These are phyloP conservation scores for Onygenales sp. DNA, from an alignment of 2,329 filamentous ascomycete species.

Conservation along the genomic window DNA sequence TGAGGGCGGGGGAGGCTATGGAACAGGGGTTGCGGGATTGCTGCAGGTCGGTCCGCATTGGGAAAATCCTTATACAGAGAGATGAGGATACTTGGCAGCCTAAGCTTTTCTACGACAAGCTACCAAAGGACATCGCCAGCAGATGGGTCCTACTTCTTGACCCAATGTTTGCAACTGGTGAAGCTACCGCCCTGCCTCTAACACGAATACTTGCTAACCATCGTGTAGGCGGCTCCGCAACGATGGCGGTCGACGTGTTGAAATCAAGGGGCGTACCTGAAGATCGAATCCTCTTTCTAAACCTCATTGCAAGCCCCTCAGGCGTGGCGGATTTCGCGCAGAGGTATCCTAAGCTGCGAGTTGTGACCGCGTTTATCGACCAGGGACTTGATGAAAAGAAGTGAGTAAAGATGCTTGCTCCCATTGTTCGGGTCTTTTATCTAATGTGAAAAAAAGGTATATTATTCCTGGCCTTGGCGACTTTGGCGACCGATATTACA, in stretches of 20 bases:
- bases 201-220: neutral
- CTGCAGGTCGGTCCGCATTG: slow-evolving; percentile 94
- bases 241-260: slow-evolving; percentile 92
- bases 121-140: slow-evolving; percentile 84
- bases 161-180: slow-evolving; percentile 98
- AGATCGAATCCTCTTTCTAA: slow-evolving; percentile 90
- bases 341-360: slow-evolving; percentile 77
- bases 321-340: slow-evolving; percentile 82
- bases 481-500: slow-evolving; percentile 94
- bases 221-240: slow-evolving; percentile 71
- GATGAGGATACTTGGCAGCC: slow-evolving; percentile 91
- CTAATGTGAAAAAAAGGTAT: slow-evolving; percentile 53
- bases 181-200: neutral
- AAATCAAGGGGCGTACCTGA: slow-evolving; percentile 86
- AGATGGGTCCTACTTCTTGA: slow-evolving; percentile 91
- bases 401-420: slow-evolving; percentile 38
- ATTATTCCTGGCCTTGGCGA: slow-evolving; percentile 90
- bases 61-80: slow-evolving; percentile 95
- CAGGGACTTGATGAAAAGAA: slow-evolving; percentile 96
- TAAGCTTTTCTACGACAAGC: slow-evolving; percentile 94
- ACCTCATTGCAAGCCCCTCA: slow-evolving; percentile 93
- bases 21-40: slow-evolving; percentile 94
- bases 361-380: slow-evolving; percentile 94
- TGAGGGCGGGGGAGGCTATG: slow-evolving; percentile 97
- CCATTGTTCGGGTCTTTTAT: neutral